Conservation (phyloP, 495 filamentous ascomycete species). For the Hypoxylon intermedium region DNA sequence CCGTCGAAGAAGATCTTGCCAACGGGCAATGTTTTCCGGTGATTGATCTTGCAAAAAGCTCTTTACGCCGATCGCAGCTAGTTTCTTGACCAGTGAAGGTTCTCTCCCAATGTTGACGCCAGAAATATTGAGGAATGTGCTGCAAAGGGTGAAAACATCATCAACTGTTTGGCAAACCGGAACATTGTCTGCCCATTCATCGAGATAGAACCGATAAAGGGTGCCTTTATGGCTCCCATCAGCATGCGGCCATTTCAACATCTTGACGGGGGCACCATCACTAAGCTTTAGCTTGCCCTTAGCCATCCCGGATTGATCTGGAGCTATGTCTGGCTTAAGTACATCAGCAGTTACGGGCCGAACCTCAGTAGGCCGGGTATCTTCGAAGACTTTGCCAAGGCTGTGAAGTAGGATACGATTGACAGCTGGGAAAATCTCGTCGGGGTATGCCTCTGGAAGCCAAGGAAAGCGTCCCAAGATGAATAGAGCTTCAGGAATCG, state of each 20-base stretch:
- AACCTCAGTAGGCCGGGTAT: conserved; percentile 42
- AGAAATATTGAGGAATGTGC: conserved; percentile 80
- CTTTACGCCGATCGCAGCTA: conserved; percentile 80
- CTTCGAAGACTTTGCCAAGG: conserved; percentile 61
- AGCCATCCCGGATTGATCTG: conserved; percentile 66
- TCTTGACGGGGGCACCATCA: conserved; percentile 63
- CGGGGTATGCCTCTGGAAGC: conserved; percentile 82
- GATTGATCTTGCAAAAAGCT: conserved; percentile 76
- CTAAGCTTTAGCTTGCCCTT: conserved; percentile 70
- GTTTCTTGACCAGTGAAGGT: conserved; percentile 73
- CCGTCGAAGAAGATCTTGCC: conserved; percentile 81
- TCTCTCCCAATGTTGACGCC: conserved; percentile 91
- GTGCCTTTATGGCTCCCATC: conserved; percentile 78
- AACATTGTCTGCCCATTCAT: conserved; percentile 93
- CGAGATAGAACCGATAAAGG: conserved; percentile 92
- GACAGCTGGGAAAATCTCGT: conserved; percentile 69
- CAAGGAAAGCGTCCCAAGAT: conserved; percentile 91
- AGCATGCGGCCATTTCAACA: conserved; percentile 77
- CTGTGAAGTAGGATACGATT: conserved; percentile 84
- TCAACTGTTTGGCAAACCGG: conserved; percentile 89
- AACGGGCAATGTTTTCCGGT: conserved; percentile 69
- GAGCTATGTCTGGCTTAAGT: conserved; percentile 37
- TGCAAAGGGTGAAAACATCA: conserved; percentile 87
- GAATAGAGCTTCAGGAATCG: conserved; percentile 90
- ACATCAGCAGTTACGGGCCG: conserved; percentile 15